Evolutionary conservation across 2,329 filamentous ascomycete genomes (phyloP).

Genomic region (Cryphonectria naterciae): DNA sequence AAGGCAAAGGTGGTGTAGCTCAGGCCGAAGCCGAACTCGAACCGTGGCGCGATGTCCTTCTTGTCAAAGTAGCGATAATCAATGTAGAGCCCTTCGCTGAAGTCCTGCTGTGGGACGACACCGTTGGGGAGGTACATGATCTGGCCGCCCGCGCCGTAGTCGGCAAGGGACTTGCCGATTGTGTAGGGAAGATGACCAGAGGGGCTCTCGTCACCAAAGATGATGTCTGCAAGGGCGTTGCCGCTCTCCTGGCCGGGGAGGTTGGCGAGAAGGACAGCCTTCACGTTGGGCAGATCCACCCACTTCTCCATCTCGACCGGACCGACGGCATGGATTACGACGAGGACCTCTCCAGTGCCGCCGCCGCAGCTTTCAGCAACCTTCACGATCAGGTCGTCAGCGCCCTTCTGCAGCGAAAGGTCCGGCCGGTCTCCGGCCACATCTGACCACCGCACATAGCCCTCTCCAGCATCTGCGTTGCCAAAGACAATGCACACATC

Average conservation of each 20-base stretch:
- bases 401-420: constrained; percentile 72
- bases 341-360: constrained; percentile 71
- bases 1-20: constrained; percentile 78
- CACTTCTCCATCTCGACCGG: constrained; percentile 80
- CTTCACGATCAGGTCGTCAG: constrained; percentile 73
- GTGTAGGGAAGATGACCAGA: constrained; percentile 89
- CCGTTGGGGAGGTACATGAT: constrained; percentile 72
- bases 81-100: constrained; percentile 79
- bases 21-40: constrained; percentile 84
- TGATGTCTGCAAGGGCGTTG: constrained; percentile 75
- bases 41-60: constrained; percentile 72
- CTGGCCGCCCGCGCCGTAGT: constrained; percentile 75
- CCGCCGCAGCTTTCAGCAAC: constrained; percentile 70
- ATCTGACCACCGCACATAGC: constrained; percentile 65
- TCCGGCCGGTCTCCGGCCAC: constrained; percentile 81
- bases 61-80: constrained; percentile 92
- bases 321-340: constrained; percentile 85
- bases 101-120: constrained; percentile 76
- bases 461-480: constrained; percentile 84
- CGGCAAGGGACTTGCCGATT: constrained; percentile 72
- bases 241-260: constrained; percentile 87
- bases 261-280: constrained; percentile 81
- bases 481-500: constrained; percentile 87
- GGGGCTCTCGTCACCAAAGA: constrained; percentile 76
- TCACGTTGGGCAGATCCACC: constrained; percentile 76